Percentiles rank a stretch among this genome's conserved stretches.
These are phyloP conservation scores for Pyrenula massariospora DNA, from an alignment of 495 filamentous ascomycete species.

Conservation along the genomic window DNA sequence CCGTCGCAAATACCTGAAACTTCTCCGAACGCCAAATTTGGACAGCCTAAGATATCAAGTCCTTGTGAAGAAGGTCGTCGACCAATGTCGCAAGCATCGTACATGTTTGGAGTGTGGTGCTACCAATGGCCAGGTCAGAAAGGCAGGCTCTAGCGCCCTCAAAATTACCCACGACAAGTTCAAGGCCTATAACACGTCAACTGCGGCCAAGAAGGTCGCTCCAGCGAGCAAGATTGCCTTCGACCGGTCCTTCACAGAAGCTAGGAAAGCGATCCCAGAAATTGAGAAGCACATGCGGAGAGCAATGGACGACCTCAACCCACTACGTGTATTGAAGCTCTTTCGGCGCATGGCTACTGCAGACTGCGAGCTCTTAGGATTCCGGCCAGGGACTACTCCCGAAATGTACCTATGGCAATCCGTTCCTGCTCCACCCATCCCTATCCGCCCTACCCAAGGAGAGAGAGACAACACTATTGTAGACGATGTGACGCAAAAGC, in stretches of 20 bases:
- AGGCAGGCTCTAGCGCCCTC: conserved; percentile 60
- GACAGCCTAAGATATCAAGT: conserved; percentile 71
- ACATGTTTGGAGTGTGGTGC: conserved; percentile 63
- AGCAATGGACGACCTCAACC: conserved; percentile 89
- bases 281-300: conserved; percentile 84
- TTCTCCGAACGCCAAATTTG: conserved; percentile 67
- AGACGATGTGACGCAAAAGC: conserved; percentile 89
- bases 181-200: conserved; percentile 72
- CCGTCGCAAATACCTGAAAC: conserved; percentile 56
- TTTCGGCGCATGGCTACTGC: conserved; percentile 75
- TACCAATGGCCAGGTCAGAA: conserved; percentile 81
- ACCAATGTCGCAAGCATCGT: conserved; percentile 76
- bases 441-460: conserved; percentile 83
- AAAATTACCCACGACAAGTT: conserved; percentile 95
- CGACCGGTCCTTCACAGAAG: conserved; percentile 70
- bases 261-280: conserved; percentile 60
- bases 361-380: conserved; percentile 83
- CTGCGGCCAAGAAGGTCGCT: conserved; percentile 66
- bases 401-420: conserved; percentile 99
- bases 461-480: conserved; percentile 88
- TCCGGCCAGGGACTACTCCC: conserved; percentile 81
- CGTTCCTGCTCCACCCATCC: conserved; percentile 83
- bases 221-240: conserved; percentile 71
- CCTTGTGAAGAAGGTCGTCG: conserved; percentile 77
- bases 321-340: conserved; percentile 74